Base-by-base conservation (phyloP, 1,284 basidiomycete species). In the Stereum hirsutum region DNA sequence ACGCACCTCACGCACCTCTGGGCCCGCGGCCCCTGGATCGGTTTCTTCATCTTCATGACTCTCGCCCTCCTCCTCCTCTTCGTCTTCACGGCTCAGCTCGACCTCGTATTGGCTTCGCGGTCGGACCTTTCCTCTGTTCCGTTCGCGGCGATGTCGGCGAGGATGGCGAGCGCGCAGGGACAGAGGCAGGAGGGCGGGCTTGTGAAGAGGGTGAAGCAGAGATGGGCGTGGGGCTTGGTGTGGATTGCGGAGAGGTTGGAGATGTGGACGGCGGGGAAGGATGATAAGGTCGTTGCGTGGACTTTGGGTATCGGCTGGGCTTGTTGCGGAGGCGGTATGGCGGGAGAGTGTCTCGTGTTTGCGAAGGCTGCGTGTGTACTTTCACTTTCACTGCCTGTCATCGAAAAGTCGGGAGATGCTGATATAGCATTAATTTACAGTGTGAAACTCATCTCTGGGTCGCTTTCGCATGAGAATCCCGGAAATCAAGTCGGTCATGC, bases 301-400 rank as follows among this genome's bases (percentile, higher is more conserved):
- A 81, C 89, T 12, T 72, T 93, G 37, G 93, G 92, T 5, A 88
- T 96, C 40, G 85, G 83, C 0, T 97, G 92, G 92, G 86, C 89
- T 2, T 90, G 89, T 46, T 81, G 81, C 43, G 92, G 92, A 24
- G 93, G 93, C 6, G 81, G 88, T 26, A 67, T 97, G 25, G 90
- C 90, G 1, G 93, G 93, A 2, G 81, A 83, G 33, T 86, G 81
- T 62, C 69, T 97, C 39, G 89, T 97, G 2, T 94, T 96, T 56
- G 91, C 93, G 1, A 95, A 95, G 61, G 88, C 86, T 26, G 76
- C 75, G 85, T 87, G 54, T 60, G 82, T 71, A 6, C 41, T 54
- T 59, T 50, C 48, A 55, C 20, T 46, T 38, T 6, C 23, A 19
- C 19, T 32, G 43, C n/a, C n/a, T n/a, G n/a, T n/a, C n/a, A n/a